Conservation (phyloP, 352 stramenopile species). For the Globisporangium yorkense region DNA sequence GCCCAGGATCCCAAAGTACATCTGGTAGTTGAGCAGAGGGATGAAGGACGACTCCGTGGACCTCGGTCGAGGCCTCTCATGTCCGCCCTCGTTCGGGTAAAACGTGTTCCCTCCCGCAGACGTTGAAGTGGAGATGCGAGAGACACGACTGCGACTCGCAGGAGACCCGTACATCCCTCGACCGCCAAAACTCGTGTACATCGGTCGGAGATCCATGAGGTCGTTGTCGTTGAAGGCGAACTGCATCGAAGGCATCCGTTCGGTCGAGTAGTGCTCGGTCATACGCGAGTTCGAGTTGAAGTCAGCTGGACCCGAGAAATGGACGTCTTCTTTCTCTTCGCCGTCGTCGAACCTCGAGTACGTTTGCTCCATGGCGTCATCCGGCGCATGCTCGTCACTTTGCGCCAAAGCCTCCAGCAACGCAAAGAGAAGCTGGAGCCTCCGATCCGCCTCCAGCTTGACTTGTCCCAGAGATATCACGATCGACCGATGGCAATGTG, state of each 20-base stretch:
- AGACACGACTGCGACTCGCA: constrained; percentile 58
- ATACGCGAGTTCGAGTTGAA: constrained; percentile 18
- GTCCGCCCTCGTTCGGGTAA: constrained; percentile 17
- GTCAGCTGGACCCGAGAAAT: constrained; percentile 8
- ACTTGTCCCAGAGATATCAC: constrained; percentile 71
- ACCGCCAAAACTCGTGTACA: constrained; percentile 61
- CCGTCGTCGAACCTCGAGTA: constrained; percentile 22
- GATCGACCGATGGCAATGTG: constrained; percentile 58
- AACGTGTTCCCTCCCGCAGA: constrained; percentile 40
- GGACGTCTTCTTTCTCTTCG: constrained; percentile 12
- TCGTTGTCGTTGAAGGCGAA: constrained; percentile 56
- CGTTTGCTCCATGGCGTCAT: constrained; percentile 24
- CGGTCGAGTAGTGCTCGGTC: constrained; percentile 34
- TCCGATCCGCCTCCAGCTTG: constrained; percentile 80
- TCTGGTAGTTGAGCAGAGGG: constrained; percentile 72
- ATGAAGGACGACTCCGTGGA: constrained; percentile 44
- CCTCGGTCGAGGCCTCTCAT: constrained; percentile 26
- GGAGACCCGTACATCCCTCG: constrained; percentile 31
- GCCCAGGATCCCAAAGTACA: constrained; percentile 48
- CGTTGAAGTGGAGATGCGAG: constrained; percentile 63
- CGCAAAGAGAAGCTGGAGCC: constrained; percentile 77
- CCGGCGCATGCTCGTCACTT: constrained; percentile 20
- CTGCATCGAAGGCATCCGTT: constrained; percentile 62
- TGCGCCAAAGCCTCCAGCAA: constrained; percentile 66
- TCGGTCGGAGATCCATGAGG: constrained; percentile 39